Conservation (phyloP, 495 filamentous ascomycete species). For the Penicillium soppii region DNA sequence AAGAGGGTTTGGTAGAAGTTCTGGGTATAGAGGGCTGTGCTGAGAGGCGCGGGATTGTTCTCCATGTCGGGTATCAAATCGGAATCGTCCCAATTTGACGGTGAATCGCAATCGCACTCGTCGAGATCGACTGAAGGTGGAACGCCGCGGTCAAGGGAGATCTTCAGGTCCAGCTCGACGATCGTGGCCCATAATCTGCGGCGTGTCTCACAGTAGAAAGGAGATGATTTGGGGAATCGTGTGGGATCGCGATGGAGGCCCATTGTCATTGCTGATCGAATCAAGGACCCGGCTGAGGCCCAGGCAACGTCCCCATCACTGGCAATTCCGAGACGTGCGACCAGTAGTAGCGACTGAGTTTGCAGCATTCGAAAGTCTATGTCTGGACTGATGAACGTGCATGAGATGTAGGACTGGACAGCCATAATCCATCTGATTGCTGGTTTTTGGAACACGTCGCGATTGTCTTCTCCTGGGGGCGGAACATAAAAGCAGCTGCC, state of each 20-base stretch:
- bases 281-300: slow-evolving; percentile 53
- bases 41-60: slow-evolving; percentile 28
- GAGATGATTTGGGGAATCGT: slow-evolving; percentile 42
- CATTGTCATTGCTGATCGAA: slow-evolving; percentile 57
- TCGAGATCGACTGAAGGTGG: slow-evolving; percentile 46
- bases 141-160: slow-evolving; percentile 55
- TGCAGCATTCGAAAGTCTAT: slow-evolving; percentile 51
- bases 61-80: slow-evolving; percentile 49
- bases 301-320: slow-evolving; percentile 56
- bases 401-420: slow-evolving; percentile 55
- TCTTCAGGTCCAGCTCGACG: slow-evolving; percentile 57
- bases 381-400: slow-evolving; percentile 51
- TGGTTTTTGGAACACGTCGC: slow-evolving; percentile 30
- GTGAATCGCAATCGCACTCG: slow-evolving; percentile 50
- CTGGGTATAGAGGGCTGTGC: slow-evolving; percentile 39
- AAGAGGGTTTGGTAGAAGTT: slow-evolving; percentile 55
- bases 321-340: slow-evolving; percentile 51
- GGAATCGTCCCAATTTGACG: slow-evolving; percentile 56
- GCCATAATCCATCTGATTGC: slow-evolving; percentile 53
- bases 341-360: slow-evolving; percentile 52
- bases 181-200: slow-evolving; percentile 64
- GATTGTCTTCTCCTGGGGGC: slow-evolving; percentile 15
- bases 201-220: slow-evolving; percentile 53
- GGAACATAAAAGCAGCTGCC: slow-evolving; percentile 47
- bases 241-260: slow-evolving; percentile 60